A percentile compares a stretch with the other conserved stretches of the same genome.
phyloP scores from a whole-genome alignment of 495 filamentous ascomycete genomes.

The Delitschia confertaspora region DNA sequence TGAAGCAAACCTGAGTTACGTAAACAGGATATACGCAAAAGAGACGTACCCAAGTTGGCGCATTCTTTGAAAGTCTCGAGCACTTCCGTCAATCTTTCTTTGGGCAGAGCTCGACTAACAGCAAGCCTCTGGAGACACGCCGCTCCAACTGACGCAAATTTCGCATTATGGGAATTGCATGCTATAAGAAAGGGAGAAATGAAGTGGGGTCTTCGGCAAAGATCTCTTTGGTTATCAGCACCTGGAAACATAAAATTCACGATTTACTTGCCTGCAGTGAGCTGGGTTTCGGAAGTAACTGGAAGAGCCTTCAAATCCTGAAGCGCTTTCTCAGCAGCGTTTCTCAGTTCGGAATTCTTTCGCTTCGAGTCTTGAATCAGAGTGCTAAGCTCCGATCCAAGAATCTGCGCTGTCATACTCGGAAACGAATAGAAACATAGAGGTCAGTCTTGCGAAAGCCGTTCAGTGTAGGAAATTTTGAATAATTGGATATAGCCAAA shows the following conservation, averaged over 20 bases:
- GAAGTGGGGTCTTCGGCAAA: constrained; percentile 70
- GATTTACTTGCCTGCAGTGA: constrained; percentile 62
- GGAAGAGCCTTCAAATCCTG: constrained; percentile 79
- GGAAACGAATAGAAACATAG: too few relatives aligned
- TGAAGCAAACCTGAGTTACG: constrained; percentile 23
- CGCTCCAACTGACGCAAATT: constrained; percentile 76
- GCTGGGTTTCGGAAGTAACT: constrained; percentile 67
- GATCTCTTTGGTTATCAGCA: constrained; percentile 50
- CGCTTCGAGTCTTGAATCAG: constrained; percentile 93
- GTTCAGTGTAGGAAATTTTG: too few relatives aligned
- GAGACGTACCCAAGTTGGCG: constrained; percentile 48
- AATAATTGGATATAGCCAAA: too few relatives aligned
- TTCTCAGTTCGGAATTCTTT: constrained; percentile 79
- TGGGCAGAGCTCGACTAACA: constrained; percentile 66
- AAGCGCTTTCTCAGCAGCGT: constrained; percentile 88
- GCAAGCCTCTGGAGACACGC: constrained; percentile 83
- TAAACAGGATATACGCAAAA: not conserved
- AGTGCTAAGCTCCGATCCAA: constrained; percentile 80
- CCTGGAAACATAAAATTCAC: too few relatives aligned
- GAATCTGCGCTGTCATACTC: constrained; percentile 87
- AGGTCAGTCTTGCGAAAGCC: too few relatives aligned
- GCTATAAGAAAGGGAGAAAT: constrained; percentile 88
- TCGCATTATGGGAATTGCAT: constrained; percentile 78
- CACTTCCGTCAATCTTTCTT: constrained; percentile 65
- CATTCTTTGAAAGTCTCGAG: constrained; percentile 80